Base-by-base conservation (phyloP, 129 eudicot species). In the Mikania micrantha region DNA sequence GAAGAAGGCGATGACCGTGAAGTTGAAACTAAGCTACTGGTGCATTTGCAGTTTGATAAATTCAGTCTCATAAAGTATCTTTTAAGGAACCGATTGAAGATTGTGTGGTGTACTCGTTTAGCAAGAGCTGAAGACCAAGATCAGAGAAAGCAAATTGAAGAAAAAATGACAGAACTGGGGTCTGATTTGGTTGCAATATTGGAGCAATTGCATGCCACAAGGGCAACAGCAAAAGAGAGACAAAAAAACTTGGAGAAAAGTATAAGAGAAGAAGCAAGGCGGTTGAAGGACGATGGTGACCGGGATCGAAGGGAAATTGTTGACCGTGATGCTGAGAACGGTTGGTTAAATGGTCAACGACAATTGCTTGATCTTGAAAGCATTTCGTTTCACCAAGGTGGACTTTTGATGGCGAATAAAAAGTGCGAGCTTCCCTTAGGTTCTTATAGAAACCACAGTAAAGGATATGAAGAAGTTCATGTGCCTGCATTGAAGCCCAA, bases 221-320 rank as follows among this genome's bases (percentile, higher is more conserved):
- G 96, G 76, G 98, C 98, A 6, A 85, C 96, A 56, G 96, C 95
- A 4, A 92, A 88, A 64, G 98, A 92, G 86, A 88, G 96, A 83
- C 96, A 92, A 69, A 88, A 84, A 80, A 88, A 82, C 69, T 62
- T 92, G 81, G 96, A 88, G 79, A 92, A 88, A 74, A 92, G 96
- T 79, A 92, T 88, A 32, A 71, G 92, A 60, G 95, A 88, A 75
- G 98, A 88, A 84, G 98, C 98, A 78, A 85, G 91, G 15, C 81
- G 96, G 41, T 70, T 92, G 76, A 92, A 84, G 82, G 98, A 91
- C 60, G 98, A 78, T 64, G 96, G 85, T 32, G 94, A 77, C 45
- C 80, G 81, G 9, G 85, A 75, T 67, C 73, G 71, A 52, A 81
- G 90, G 40, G 88, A 71, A 19, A 25, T 73, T 11, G 75, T 69